Evolutionary conservation across 2,329 filamentous ascomycete genomes (phyloP).

Genomic region (Fusarium oxysporum): DNA sequence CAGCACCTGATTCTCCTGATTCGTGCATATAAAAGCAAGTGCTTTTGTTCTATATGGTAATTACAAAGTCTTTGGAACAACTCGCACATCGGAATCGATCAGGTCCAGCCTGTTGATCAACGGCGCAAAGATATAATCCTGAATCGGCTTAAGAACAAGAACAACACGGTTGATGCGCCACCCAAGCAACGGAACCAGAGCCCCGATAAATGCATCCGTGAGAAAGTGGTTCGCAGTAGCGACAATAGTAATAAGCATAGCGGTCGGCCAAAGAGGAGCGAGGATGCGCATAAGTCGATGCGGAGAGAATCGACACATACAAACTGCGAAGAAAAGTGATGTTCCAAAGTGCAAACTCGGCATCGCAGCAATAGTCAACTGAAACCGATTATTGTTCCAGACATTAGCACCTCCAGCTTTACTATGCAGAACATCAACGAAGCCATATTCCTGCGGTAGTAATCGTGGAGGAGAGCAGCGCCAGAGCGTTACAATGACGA

Average conservation of each 20-base stretch:
- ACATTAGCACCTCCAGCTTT: conserved; percentile 43
- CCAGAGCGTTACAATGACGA: conserved; percentile 59
- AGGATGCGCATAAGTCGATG: conserved; percentile 52
- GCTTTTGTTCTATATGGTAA: not conserved
- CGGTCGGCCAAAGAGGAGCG: conserved; percentile 56
- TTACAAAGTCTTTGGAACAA: conserved; percentile 33
- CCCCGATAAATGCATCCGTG: conserved; percentile 51
- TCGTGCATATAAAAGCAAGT: not conserved
- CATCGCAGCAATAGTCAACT: conserved; percentile 62
- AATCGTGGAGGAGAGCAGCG: conserved; percentile 62
- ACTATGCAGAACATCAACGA: conserved; percentile 58
- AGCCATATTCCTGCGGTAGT: conserved; percentile 59
- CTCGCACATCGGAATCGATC: conserved; percentile 28
- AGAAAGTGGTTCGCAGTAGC: conserved; percentile 57
- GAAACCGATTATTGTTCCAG: conserved; percentile 60
- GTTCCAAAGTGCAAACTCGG: conserved; percentile 61
- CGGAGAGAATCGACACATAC: conserved; percentile 53
- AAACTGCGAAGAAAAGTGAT: conserved; percentile 51
- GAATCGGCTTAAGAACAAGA: conserved; percentile 44
- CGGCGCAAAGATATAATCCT: conserved; percentile 46
- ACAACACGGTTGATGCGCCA: conserved; percentile 49
- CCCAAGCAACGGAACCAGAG: conserved; percentile 49
- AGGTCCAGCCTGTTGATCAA: conserved; percentile 41
- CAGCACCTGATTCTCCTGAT: rapidly evolving
- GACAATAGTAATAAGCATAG: conserved; percentile 56